A percentile compares a stretch with the other conserved stretches of the same genome.
phyloP scores from a whole-genome alignment of 768 basidiomycete species.

The Phlegmacium glaucopus region DNA sequence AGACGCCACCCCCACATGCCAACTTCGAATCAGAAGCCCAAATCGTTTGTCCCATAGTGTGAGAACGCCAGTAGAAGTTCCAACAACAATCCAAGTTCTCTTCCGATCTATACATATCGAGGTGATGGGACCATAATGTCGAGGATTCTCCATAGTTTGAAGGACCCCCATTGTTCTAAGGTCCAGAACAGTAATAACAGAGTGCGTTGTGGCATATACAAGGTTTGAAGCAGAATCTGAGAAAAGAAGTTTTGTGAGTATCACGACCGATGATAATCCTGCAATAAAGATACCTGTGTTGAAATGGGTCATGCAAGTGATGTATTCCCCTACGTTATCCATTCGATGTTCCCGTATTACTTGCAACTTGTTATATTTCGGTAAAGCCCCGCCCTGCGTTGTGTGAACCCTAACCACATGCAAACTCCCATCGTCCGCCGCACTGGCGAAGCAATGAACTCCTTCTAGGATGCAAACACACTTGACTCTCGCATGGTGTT shows the following conservation, averaged over 20 bases:
- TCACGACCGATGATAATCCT: conserved; percentile 7
- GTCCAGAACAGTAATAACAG: conserved; percentile 72
- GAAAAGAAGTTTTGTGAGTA: neutral
- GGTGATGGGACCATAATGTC: conserved; percentile 84
- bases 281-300: conserved; percentile 60
- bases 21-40: conserved; percentile 82
- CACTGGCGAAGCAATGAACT: conserved; percentile 85
- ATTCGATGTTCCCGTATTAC: conserved; percentile 79
- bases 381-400: conserved; percentile 60
- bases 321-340: conserved; percentile 72
- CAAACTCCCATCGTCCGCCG: conserved; percentile 79
- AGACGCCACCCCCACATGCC: conserved; percentile 66
- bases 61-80: conserved; percentile 80
- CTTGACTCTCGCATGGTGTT: conserved; percentile 59
- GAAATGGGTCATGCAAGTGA: conserved; percentile 81
- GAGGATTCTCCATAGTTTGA: conserved; percentile 79
- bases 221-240: conserved; percentile 74
- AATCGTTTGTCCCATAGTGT: conserved; percentile 96
- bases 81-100: conserved; percentile 84
- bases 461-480: conserved; percentile 81
- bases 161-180: conserved; percentile 79
- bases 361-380: conserved; percentile 81
- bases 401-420: conserved; percentile 84
- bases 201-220: conserved; percentile 82
- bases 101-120: conserved; percentile 81